Conservation (phyloP, 1,139 yeast genomes). For the Candida buenavistaensis region DNA sequence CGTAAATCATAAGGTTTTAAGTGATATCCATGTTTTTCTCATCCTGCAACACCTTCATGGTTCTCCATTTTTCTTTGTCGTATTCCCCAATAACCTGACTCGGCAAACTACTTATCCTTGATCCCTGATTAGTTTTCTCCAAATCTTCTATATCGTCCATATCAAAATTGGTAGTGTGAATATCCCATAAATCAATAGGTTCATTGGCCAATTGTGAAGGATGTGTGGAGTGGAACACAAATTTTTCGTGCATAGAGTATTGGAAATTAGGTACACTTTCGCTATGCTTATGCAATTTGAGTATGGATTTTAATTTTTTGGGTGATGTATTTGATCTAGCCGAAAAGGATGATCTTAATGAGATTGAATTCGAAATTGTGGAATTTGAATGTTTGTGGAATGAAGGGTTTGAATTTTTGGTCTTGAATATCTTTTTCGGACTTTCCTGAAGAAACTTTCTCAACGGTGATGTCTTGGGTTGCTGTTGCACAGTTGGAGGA, state of each 20-base stretch:
- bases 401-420: slow-evolving; percentile 12
- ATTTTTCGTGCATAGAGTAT: background rate
- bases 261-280: slow-evolving; percentile 13
- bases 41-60: slow-evolving; percentile 34
- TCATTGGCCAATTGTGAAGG: slow-evolving; percentile 13
- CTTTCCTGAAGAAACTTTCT: slow-evolving; percentile 34
- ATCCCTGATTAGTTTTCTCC: slow-evolving; percentile 16
- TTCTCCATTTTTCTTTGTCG: slow-evolving; percentile 65
- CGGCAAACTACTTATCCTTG: slow-evolving; percentile 52
- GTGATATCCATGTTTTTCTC: too few relatives aligned
- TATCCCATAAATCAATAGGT: slow-evolving; percentile 36
- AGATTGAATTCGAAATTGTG: slow-evolving; percentile 29
- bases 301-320: slow-evolving; percentile 27
- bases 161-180: slow-evolving; percentile 33
- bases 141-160: slow-evolving; percentile 10
- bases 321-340: slow-evolving; percentile 32
- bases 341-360: slow-evolving; percentile 27
- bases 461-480: slow-evolving; percentile 28
- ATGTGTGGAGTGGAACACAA: slow-evolving; percentile 5
- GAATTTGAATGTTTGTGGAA: slow-evolving; percentile 31
- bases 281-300: slow-evolving; percentile 15
- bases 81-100: slow-evolving; percentile 63
- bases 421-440: slow-evolving; percentile 30
- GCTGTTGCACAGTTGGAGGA: slow-evolving; percentile 1
- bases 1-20: too few relatives aligned